Base-by-base conservation (phyloP, 495 filamentous ascomycete genomes). In the Penicillium salamii region DNA sequence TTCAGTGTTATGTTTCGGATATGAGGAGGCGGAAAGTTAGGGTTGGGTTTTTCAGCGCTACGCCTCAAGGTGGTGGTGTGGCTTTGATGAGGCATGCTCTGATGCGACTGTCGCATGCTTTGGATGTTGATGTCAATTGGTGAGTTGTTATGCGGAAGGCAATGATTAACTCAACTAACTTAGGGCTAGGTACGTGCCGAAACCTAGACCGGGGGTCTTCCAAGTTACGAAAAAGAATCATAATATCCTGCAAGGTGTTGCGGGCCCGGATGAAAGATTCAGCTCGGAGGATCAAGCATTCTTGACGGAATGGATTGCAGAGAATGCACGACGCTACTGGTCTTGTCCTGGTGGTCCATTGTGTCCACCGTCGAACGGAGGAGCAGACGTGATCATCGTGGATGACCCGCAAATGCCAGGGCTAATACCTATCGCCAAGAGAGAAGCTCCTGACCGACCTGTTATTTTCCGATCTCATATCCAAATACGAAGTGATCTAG, bases 181-280 rank as follows among this genome's bases (percentile, higher is more conserved):
- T 2, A 5, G 14, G 29, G 0, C 5, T 12, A 83, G 78, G 78
- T 84, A 81, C 57, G 90, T 95, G 3, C 90, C 90, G 5, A 91
- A 90, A 59, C 90, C 90, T 14, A 84, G 85, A 28, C 89, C 89
- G 0, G 87, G 85, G 14, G 86, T 92, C 13, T 96, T 95, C 67
- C 80, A 88, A 28, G 85, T 90, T 50, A 96, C 90, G 46, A 96
- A 96, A 68, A 91, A 84, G 39, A 88, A 90, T 55, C 90, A 96
- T 77, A 96, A 96, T 62, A 93, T 93, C 57, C 82, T 96, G 3
- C 90, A 96, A 72, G 90, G 90, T 15, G 88, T 92, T 19, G 80
- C 82, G 24, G 68, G 76, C 20, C 79, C 81, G 0, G 74, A 77
- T 1, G 79, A 87, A 43, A 79, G 82, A 8, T 72, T 93, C 14